A percentile compares a stretch with the other conserved stretches of the same genome.
These are phyloP conservation scores for Tilletiopsis washingtonensis DNA, from an alignment of 1,284 basidiomycete species.

Conservation along the genomic window DNA sequence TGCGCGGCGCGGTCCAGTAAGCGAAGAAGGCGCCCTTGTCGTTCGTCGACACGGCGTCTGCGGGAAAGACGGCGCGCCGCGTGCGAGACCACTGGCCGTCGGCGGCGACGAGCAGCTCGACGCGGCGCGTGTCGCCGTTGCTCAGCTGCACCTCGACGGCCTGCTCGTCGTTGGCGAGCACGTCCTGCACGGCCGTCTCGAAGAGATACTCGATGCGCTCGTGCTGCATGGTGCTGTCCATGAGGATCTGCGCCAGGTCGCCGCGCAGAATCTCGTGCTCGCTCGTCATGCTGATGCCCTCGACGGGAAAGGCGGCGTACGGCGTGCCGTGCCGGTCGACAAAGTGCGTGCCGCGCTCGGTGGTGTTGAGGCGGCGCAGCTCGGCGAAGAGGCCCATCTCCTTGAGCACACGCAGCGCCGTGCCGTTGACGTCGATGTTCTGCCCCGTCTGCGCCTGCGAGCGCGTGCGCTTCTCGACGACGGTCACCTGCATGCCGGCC, in stretches of 20 bases:
- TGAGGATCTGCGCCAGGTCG: slow-evolving; percentile 20
- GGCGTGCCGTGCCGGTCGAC: slow-evolving; percentile 20
- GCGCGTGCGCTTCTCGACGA: slow-evolving; percentile 39
- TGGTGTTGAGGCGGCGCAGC: slow-evolving; percentile 29
- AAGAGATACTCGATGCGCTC: slow-evolving; percentile 14
- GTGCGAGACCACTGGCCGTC: slow-evolving; percentile 27
- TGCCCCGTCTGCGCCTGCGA: slow-evolving; percentile 36
- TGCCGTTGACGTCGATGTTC: slow-evolving; percentile 42
- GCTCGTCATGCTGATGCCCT: slow-evolving; percentile 9
- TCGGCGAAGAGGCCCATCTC: slow-evolving; percentile 40
- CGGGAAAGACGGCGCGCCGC: slow-evolving; percentile 16
- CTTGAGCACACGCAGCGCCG: slow-evolving; percentile 34
- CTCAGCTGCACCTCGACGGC: slow-evolving; percentile 12
- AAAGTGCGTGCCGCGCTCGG: slow-evolving; percentile 40
- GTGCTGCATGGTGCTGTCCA: slow-evolving; percentile 7
- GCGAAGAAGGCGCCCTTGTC: slow-evolving; percentile 9
- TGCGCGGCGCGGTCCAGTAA: slow-evolving; percentile 18
- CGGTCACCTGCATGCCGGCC: slow-evolving; percentile 35
- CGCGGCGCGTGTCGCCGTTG: slow-evolving; percentile 9
- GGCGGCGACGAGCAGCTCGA: slow-evolving; percentile 21
- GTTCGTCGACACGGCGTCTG: slow-evolving; percentile 1
- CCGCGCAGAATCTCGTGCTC: slow-evolving; percentile 28
- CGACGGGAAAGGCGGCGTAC: slow-evolving; percentile 25
- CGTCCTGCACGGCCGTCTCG: slow-evolving; percentile 9
- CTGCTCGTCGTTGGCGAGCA: slow-evolving; percentile 6